Percentiles rank a stretch among this genome's conserved stretches.
These are phyloP conservation scores for Protomyces arabidopsidicola DNA, from an alignment of 1,139 yeast genomes.

Conservation along the genomic window DNA sequence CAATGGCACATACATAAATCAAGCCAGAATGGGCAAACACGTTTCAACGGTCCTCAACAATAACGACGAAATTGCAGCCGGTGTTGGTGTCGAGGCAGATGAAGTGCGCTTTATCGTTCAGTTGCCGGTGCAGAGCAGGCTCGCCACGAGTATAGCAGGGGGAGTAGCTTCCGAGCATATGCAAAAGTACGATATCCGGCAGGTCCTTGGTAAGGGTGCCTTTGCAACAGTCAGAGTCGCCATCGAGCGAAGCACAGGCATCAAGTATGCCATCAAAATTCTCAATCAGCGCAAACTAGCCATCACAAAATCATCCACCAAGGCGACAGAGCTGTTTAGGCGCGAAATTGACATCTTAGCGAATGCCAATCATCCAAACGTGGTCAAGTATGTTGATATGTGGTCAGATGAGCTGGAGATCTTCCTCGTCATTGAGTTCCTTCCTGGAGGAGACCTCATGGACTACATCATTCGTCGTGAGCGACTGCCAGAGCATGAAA, in stretches of 20 bases:
- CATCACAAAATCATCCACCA: conserved; percentile 70
- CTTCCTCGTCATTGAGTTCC: conserved; percentile 75
- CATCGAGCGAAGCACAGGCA: conserved; percentile 76
- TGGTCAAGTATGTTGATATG: conserved; percentile 80
- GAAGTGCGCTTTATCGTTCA: conserved; percentile 64
- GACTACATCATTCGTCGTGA: conserved; percentile 61
- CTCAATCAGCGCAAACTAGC: conserved; percentile 62
- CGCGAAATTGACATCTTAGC: conserved; percentile 75
- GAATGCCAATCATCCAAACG: conserved; percentile 56
- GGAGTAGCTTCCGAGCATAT: conserved; percentile 45
- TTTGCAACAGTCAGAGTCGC: conserved; percentile 94
- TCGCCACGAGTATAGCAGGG: conserved; percentile 9
- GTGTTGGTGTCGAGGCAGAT: conserved; percentile 77
- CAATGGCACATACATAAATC: conserved; percentile 85
- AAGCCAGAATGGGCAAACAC: conserved; percentile 66
- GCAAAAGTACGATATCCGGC: conserved; percentile 72
- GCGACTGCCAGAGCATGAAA: conserved; percentile 51
- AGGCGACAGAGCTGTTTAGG: conserved; percentile 43
- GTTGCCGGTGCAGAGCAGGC: conserved; percentile 22
- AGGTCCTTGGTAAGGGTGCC: conserved; percentile 91
- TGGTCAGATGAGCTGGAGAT: conserved; percentile 81
- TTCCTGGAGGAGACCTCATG: conserved; percentile 77
- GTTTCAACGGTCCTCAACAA: conserved; percentile 77
- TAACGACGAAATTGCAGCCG: conserved; percentile 89
- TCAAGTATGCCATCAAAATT: conserved; percentile 82